Conservation (phyloP, 2,329 filamentous ascomycete species). For the Clarireedia sp. region DNA sequence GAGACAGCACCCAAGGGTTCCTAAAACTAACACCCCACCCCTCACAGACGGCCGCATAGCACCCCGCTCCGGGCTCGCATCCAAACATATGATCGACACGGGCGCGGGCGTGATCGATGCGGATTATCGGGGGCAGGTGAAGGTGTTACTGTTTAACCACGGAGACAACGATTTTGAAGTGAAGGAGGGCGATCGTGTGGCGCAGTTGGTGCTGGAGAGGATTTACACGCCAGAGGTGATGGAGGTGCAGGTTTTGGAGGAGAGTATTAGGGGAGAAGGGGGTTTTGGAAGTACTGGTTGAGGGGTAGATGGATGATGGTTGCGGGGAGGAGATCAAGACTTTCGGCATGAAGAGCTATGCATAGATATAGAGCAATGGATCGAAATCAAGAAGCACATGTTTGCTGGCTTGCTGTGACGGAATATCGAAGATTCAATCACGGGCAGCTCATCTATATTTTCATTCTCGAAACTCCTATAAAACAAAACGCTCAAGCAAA, state of each 20-base stretch:
- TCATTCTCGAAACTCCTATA: not conserved
- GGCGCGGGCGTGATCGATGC: slow-evolving; percentile 96
- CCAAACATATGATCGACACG: slow-evolving; percentile 93
- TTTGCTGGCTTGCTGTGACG: not conserved
- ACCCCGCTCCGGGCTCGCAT: slow-evolving; percentile 81
- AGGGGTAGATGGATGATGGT: not conserved
- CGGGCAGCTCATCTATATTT: not conserved
- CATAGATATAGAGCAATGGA: not conserved
- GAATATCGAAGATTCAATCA: not conserved
- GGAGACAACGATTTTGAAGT: slow-evolving; percentile 73
- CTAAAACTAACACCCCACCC: not conserved
- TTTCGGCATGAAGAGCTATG: not conserved
- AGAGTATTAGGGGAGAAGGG: slow-evolving; percentile 82
- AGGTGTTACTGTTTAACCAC: slow-evolving; percentile 93
- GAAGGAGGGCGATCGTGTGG: slow-evolving; percentile 80
- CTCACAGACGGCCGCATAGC: slow-evolving; percentile 74
- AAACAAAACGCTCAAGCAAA: not conserved
- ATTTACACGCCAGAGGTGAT: slow-evolving; percentile 88
- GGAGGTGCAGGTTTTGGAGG: slow-evolving; percentile 82
- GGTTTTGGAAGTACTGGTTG: slow-evolving; percentile 84
- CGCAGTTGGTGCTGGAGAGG: slow-evolving; percentile 87
- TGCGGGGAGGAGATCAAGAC: not conserved
- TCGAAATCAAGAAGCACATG: not conserved
- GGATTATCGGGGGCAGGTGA: slow-evolving; percentile 90
- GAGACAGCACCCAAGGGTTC: too few species aligned